These are phyloP conservation scores for Scedosporium dehoogii DNA, from an alignment of 2,329 filamentous ascomycete species.

Conservation along the genomic window DNA sequence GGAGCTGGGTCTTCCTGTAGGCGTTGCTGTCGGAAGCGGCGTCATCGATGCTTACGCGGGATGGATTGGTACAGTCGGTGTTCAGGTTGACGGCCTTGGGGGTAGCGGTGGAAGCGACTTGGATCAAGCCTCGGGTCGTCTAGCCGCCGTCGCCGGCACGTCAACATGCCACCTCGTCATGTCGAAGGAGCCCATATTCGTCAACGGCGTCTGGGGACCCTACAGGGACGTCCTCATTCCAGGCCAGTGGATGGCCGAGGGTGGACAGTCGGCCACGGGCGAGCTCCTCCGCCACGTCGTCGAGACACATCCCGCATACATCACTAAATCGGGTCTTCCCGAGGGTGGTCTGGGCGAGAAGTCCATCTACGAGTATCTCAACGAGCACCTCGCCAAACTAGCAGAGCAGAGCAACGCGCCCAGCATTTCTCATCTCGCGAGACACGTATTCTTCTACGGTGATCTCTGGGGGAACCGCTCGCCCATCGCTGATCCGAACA, in stretches of 20 bases:
- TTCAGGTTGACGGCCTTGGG: slow-evolving; percentile 66
- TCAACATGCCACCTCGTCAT: slow-evolving; percentile 97
- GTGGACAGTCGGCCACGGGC: slow-evolving; percentile 91
- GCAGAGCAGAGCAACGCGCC: slow-evolving; percentile 60
- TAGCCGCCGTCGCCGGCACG: slow-evolving; percentile 90
- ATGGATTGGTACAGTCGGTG: slow-evolving; percentile 98
- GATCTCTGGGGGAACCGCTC: slow-evolving; percentile 96
- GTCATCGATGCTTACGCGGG: slow-evolving; percentile 98
- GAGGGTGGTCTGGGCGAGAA: slow-evolving; percentile 66
- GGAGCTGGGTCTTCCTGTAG: slow-evolving; percentile 74
- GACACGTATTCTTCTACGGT: slow-evolving; percentile 97
- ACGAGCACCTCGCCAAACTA: slow-evolving; percentile 74
- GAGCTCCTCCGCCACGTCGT: slow-evolving; percentile 90
- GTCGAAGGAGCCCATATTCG: slow-evolving; percentile 87
- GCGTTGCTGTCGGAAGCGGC: slow-evolving; percentile 87
- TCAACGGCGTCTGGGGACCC: slow-evolving; percentile 92
- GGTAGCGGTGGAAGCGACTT: slow-evolving; percentile 53
- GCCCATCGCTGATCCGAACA: slow-evolving; percentile 82
- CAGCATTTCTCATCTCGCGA: slow-evolving; percentile 71
- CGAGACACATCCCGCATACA: slow-evolving; percentile 87
- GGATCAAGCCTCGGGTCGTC: slow-evolving; percentile 82
- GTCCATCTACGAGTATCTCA: slow-evolving; percentile 93
- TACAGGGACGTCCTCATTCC: slow-evolving; percentile 91
- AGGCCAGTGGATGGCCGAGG: slow-evolving; percentile 93
- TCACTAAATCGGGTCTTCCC: slow-evolving; percentile 60